Conservation (phyloP, 1,139 yeast genomes). For the Hyphopichia fennica region DNA sequence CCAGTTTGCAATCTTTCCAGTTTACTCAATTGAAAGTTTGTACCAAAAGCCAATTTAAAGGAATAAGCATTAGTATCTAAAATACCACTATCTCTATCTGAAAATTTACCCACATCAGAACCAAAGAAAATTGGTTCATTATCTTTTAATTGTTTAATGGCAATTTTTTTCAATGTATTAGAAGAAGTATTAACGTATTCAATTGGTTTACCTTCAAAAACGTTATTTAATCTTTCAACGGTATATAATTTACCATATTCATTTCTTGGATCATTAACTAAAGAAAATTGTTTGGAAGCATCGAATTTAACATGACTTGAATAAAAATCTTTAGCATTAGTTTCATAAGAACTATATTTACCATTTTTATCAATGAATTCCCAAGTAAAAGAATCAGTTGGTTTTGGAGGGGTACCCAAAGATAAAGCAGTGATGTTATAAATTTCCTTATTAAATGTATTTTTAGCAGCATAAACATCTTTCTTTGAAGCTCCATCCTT, state of each 20-base stretch:
- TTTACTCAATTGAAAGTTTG: slow-evolving; percentile 48
- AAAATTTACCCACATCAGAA: slow-evolving; percentile 76
- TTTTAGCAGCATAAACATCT: slow-evolving; percentile 32
- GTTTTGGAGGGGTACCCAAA: slow-evolving; percentile 77
- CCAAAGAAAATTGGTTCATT: slow-evolving; percentile 84
- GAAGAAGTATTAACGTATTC: slow-evolving; percentile 68
- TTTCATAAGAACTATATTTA: slow-evolving; percentile 49
- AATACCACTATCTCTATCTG: slow-evolving; percentile 59
- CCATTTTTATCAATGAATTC: slow-evolving; percentile 74
- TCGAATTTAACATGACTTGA: slow-evolving; percentile 53
- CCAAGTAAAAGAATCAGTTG: slow-evolving; percentile 67
- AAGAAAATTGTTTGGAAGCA: slow-evolving; percentile 56
- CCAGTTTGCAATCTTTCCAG: slow-evolving; percentile 55
- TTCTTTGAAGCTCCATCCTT: slow-evolving; percentile 23
- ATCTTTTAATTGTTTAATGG: slow-evolving; percentile 64
- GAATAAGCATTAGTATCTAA: slow-evolving; percentile 72
- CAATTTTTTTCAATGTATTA: slow-evolving; percentile 55
- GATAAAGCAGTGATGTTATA: slow-evolving; percentile 64
- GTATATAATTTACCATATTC: slow-evolving; percentile 59
- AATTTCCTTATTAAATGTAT: slow-evolving; percentile 56
- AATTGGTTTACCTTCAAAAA: slow-evolving; percentile 65
- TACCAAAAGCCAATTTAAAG: slow-evolving; percentile 63
- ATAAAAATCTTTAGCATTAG: slow-evolving; percentile 68
- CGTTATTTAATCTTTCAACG: slow-evolving; percentile 73
- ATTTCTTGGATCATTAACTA: slow-evolving; percentile 81